Conservation (phyloP, 2,329 filamentous ascomycete genomes). For the Colletotrichum lentis region DNA sequence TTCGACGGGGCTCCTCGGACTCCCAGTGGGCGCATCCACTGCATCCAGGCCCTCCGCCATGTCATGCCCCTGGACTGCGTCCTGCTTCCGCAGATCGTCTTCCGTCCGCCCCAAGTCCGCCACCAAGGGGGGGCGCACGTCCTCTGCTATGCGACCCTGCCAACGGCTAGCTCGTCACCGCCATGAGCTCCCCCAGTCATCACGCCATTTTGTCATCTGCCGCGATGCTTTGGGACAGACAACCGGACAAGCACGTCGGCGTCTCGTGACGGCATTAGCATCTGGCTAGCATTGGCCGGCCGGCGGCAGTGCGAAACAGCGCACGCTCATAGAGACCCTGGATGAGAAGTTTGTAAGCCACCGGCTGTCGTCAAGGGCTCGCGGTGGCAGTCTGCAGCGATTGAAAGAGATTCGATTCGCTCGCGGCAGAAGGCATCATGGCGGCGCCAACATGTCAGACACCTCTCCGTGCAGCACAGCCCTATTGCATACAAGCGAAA, state of each 20-base stretch:
- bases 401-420: neutral
- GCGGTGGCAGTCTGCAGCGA: constrained; percentile 1
- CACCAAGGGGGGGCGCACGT: constrained; percentile 27
- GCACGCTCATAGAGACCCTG: neutral
- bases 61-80: constrained; percentile 7
- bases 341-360: constrained; percentile 3
- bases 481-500: neutral
- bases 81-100: constrained; percentile 29
- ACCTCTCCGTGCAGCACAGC: neutral
- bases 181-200: constrained; percentile 30
- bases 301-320: neutral
- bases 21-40: constrained; percentile 20
- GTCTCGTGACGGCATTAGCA: neutral
- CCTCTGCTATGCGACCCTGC: constrained; percentile 23
- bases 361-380: constrained; percentile 10
- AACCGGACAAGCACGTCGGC: constrained; percentile 3
- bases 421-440: neutral
- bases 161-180: constrained; percentile 30
- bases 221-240: constrained; percentile 13
- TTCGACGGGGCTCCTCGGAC: constrained; percentile 6
- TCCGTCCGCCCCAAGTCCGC: constrained; percentile 31
- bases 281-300: neutral
- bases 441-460: too few relatives aligned
- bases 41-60: constrained; percentile 16
- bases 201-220: constrained; percentile 34